Evolutionary conservation across 169 alveolate genomes (phyloP), one percentile per base, ranked within the genome.

Genomic region (Eimeria falciformis): DNA sequence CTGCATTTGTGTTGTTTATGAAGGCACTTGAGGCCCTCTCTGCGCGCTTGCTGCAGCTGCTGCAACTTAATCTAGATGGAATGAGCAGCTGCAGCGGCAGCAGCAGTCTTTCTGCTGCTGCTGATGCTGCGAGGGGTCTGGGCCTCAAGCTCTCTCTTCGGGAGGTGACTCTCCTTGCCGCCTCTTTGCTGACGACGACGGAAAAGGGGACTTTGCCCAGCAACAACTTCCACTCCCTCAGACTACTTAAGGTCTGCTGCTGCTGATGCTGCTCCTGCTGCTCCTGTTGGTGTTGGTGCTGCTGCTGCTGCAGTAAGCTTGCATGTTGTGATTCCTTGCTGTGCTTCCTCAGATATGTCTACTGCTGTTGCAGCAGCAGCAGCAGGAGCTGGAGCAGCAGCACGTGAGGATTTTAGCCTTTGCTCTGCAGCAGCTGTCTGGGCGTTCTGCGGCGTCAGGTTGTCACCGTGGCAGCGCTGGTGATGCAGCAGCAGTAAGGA

Each of bases 31-130:
- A 71, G 56, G 50, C 37, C 56, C 58, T 71, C 58, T 33, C 56
- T 71, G 83, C 58, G 27, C 37, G 14, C 27, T 25, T 71, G 83
- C 56, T 71, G 83, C 53, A 71, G 83, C 83, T 37, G 83, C 56
- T 11, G 58, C 56, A 33, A n/a, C 83, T 14, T n/a, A n/a, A n/a
- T n/a, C n/a, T n/a, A n/a, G n/a, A n/a, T n/a, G n/a, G n/a, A 71
- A 2, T 27, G 29, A 25, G 33, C 23, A 53, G 3, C 56, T 14
- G 58, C 83, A 37, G 53, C 12, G 33, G 21, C 56, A 9, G 83
- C 46, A 43, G 27, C 83, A 33, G 33, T 40, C 50, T 21, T 5
- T 23, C 78, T 66, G 37, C 83, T 37, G 58, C 83, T 37, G 53
- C 83, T 40, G 83, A 53, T 71, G 83, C 56, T 71, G 56, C 83